These are phyloP conservation scores for Tephrocybe sp. DNA, from an alignment of 768 basidiomycete genomes.

Conservation along the genomic window DNA sequence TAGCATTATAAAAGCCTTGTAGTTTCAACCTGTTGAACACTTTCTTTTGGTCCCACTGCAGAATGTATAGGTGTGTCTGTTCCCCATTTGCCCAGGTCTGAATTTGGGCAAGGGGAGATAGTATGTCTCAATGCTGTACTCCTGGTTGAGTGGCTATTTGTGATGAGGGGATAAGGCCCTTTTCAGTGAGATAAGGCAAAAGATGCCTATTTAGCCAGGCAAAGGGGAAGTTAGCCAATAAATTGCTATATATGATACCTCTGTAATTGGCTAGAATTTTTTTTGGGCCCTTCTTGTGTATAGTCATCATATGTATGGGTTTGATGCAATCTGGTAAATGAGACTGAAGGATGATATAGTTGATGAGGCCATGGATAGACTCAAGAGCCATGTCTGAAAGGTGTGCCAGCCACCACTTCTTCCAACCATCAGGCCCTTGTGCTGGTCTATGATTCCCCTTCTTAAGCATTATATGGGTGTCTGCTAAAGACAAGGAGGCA, in stretches of 20 bases:
- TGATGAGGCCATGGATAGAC: too few species aligned
- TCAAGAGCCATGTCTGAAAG: too few species aligned
- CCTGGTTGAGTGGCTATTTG: slow-evolving; percentile 20
- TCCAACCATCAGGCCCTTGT: too few species aligned
- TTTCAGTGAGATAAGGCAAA: slow-evolving; percentile 13
- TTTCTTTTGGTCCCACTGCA: slow-evolving; percentile 23
- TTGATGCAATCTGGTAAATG: too few species aligned
- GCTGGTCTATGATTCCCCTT: too few species aligned
- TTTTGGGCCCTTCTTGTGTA: too few species aligned
- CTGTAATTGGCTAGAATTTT: too few species aligned
- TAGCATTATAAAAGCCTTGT: slow-evolving; percentile 22
- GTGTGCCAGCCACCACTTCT: too few species aligned
- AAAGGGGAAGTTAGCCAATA: slow-evolving; percentile 9
- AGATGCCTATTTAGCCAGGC: slow-evolving; percentile 14
- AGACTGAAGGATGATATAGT: too few species aligned
- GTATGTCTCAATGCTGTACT: slow-evolving; percentile 18
- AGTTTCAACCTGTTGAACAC: slow-evolving; percentile 22
- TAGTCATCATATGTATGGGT: too few species aligned
- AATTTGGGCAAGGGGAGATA: slow-evolving; percentile 13
- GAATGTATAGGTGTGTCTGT: slow-evolving; percentile 10
- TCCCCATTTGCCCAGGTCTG: slow-evolving; percentile 14
- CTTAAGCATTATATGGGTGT: too few species aligned
- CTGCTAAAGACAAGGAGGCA: too few species aligned
- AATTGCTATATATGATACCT: slow-evolving; percentile 3
- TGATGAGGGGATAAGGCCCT: slow-evolving; percentile 14